Evolutionary conservation across 2,329 filamentous ascomycete genomes (phyloP), one percentile per base, ranked within the genome.

Genomic region (Apiospora phragmitis): DNA sequence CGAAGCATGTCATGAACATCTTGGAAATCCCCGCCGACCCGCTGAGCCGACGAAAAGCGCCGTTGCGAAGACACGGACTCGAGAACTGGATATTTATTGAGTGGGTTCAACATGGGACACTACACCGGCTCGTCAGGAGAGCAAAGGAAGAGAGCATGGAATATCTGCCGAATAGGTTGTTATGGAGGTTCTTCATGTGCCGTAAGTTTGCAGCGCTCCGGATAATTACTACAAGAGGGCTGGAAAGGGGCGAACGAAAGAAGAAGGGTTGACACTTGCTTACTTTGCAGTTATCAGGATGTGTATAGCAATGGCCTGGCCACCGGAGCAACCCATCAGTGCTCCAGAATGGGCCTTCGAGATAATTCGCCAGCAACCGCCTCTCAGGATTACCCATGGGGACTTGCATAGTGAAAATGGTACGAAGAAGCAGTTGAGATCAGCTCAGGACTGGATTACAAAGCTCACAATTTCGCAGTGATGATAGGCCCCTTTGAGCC

Each of bases 131-230:
- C 18, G 38, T 68, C 24, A 6, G 41, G 18, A 68, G 26, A 51
- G 67, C 67, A 24, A 49, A 7, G 42, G 11, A 35, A 14, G 43
- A 49, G 29, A 51, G 18, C 5, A 24, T 55, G 2, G 67, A 35
- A 26, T 38, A 51, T 8, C 32, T 68, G 18, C 43, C 45, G 6
- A 68, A 51, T 45, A 21, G 67, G 67, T 21, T 68, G 21, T 21
- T 68, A 24, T 68, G 67, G 67, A 68, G 45, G 29, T 68, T 68
- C 45, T 68, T 68, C 45, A 68, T 68, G 67, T 68, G 67, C n/a
- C 51, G 67, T 68, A 6, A 66, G 65, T 21, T 43, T 41, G 38
- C 38, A 41, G 1, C 9, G 3, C 38, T 41, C 38, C 38, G 8
- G 8, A 7, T 12, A n/a, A n/a, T n/a, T n/a, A 41, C 9, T 41